phyloP scores from a whole-genome alignment of 805 yeast genomes.

The Lipomyces kockii region DNA sequence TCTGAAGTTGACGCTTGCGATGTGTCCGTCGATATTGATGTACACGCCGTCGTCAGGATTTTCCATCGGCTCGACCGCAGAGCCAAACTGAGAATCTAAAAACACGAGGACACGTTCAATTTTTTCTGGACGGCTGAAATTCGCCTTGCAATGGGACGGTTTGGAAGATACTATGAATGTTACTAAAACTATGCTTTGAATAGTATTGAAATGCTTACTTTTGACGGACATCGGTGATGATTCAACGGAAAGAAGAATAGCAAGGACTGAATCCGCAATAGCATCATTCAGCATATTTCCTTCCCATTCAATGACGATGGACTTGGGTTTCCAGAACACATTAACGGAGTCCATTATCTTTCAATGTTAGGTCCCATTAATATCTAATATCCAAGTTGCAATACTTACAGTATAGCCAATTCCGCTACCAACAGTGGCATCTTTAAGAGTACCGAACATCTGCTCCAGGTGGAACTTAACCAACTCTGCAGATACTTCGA shows the following conservation, averaged over 20 bases:
- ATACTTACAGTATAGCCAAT: constrained; percentile 44
- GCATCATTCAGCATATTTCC: constrained; percentile 89
- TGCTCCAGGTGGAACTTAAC: constrained; percentile 89
- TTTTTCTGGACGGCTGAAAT: constrained; percentile 39
- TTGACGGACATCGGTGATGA: constrained; percentile 95
- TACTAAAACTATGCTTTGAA: background rate
- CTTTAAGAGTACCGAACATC: constrained; percentile 87
- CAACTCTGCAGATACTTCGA: constrained; percentile 79
- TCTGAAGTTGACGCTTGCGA: constrained; percentile 68
- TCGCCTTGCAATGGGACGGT: constrained; percentile 38
- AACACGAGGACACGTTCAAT: constrained; percentile 60
- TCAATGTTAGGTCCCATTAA: background rate
- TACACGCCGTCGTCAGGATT: constrained; percentile 52
- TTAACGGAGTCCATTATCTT: constrained; percentile 62
- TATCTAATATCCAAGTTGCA: background rate
- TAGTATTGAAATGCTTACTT: constrained; percentile 22
- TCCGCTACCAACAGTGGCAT: constrained; percentile 56
- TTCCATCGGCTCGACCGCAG: constrained; percentile 50
- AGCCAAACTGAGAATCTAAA: constrained; percentile 87
- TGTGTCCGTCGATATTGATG: constrained; percentile 73
- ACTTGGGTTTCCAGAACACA: constrained; percentile 54
- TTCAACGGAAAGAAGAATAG: constrained; percentile 88
- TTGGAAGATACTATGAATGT: constrained; percentile 21
- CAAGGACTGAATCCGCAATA: constrained; percentile 90
- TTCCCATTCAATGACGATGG: constrained; percentile 83